Percentiles rank a stretch among this genome's conserved stretches.
Evolutionary conservation across 129 eudicot species (phyloP).

Genomic region (Flaveria linearis): DNA sequence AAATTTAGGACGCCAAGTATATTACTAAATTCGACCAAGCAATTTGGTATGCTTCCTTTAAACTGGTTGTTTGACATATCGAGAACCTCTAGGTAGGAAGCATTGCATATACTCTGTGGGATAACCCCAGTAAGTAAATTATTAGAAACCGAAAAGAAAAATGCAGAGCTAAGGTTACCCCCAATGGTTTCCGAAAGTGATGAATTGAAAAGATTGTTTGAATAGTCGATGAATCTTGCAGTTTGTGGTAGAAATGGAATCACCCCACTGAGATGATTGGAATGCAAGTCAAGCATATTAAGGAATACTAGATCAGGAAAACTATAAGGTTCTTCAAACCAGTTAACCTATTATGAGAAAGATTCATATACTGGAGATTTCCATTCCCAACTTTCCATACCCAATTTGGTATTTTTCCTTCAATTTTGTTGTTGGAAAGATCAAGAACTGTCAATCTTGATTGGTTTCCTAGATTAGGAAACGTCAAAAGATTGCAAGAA

Average conservation of each 20-base stretch:
- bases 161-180: background rate
- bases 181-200: constrained; percentile 33
- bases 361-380: constrained; percentile 34
- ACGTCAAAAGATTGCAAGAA: constrained; percentile 44
- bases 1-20: constrained; percentile 39
- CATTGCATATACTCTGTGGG: constrained; percentile 49
- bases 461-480: constrained; percentile 52
- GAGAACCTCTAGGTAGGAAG: constrained; percentile 31
- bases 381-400: constrained; percentile 44
- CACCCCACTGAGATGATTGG: constrained; percentile 47
- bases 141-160: constrained; percentile 43
- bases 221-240: constrained; percentile 41
- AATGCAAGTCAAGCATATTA: constrained; percentile 43
- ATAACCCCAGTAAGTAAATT: constrained; percentile 41
- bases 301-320: background rate
- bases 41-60: constrained; percentile 41
- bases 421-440: constrained; percentile 61
- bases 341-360: constrained; percentile 46
- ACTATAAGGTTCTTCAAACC: constrained; percentile 33
- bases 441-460: constrained; percentile 34
- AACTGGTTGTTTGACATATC: constrained; percentile 43
- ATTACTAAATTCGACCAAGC: constrained; percentile 24
- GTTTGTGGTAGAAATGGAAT: constrained; percentile 39
- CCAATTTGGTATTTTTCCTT: constrained; percentile 62
- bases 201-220: constrained; percentile 45